Percentiles rank a stretch among this genome's conserved stretches.
Conservation (phyloP, 306 rosid genomes). For the Datisca glomerata region DNA sequence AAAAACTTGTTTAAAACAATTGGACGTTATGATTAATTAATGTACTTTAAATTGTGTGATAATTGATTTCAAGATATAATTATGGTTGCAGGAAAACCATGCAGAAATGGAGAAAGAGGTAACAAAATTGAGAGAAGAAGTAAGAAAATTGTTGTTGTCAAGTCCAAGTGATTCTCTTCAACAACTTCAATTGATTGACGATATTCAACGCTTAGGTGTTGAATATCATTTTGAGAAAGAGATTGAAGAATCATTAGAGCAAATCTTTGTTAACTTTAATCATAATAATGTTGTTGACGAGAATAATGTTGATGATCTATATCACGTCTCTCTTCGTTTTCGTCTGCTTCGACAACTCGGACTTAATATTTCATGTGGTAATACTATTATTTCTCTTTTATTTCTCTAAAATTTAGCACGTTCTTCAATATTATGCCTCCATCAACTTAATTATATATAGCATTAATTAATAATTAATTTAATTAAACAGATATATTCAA, state of each 20-base stretch:
- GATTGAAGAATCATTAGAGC: not conserved
- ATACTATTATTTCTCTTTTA: not conserved
- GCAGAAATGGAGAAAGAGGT: not conserved
- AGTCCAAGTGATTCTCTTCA: not conserved
- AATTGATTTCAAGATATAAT: too few relatives aligned
- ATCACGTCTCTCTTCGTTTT: not conserved
- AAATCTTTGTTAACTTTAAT: not conserved
- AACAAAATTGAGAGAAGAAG: not conserved
- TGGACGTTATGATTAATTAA: too few relatives aligned
- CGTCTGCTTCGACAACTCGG: conserved; percentile 4
- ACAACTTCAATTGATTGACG: not conserved
- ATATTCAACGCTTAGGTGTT: not conserved
- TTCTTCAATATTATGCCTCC: not conserved
- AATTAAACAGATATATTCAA: not conserved
- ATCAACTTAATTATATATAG: not conserved
- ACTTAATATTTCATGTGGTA: conserved; percentile 1
- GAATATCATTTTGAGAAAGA: not conserved
- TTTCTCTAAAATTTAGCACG: not conserved
- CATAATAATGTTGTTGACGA: not conserved
- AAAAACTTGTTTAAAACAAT: too few relatives aligned
- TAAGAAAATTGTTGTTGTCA: not conserved
- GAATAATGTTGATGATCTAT: not conserved
- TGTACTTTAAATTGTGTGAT: too few relatives aligned
- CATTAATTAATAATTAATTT: not conserved
- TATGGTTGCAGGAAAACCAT: too few relatives aligned